Percentiles rank a stretch among this genome's conserved stretches.
These are phyloP conservation scores for Simplicillium sp. DNA, from an alignment of 2,329 filamentous ascomycete genomes.

Conservation along the genomic window DNA sequence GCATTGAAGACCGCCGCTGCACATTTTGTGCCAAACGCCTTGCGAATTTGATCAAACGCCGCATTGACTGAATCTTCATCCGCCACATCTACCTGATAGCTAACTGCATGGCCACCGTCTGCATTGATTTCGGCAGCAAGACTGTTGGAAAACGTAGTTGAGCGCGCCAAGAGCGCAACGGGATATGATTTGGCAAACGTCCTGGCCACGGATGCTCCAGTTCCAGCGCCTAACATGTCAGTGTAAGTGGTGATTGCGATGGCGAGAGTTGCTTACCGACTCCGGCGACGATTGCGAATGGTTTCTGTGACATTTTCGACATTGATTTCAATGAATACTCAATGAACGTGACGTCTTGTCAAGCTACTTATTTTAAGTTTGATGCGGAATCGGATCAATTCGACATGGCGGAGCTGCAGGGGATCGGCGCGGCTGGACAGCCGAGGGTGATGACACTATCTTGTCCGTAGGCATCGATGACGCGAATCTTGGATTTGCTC, in stretches of 20 bases:
- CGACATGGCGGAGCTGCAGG: background rate
- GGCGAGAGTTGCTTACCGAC: conserved; percentile 1
- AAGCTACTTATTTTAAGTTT: background rate
- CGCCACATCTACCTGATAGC: conserved; percentile 4
- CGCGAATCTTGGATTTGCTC: background rate
- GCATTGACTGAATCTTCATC: background rate
- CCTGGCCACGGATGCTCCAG: conserved; percentile 3
- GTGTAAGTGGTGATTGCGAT: background rate
- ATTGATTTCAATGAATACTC: too few relatives aligned
- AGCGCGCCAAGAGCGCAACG: conserved; percentile 4
- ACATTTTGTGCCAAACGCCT: conserved; percentile 1
- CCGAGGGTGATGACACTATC: background rate
- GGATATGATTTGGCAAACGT: conserved; percentile 5
- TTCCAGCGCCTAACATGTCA: conserved; percentile 3
- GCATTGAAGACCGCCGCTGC: conserved; percentile 6
- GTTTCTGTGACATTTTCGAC: background rate
- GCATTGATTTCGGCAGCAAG: conserved; percentile 4
- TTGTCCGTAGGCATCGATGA: background rate
- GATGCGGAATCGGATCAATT: background rate
- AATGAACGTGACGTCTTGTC: background rate
- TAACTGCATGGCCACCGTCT: conserved; percentile 3
- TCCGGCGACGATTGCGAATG: conserved; percentile 5
- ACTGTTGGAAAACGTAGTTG: background rate
- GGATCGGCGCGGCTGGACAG: background rate
- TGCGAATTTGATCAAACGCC: conserved; percentile 1